Conservation (phyloP, 805 yeast species). For the Ascoidea tarda region DNA sequence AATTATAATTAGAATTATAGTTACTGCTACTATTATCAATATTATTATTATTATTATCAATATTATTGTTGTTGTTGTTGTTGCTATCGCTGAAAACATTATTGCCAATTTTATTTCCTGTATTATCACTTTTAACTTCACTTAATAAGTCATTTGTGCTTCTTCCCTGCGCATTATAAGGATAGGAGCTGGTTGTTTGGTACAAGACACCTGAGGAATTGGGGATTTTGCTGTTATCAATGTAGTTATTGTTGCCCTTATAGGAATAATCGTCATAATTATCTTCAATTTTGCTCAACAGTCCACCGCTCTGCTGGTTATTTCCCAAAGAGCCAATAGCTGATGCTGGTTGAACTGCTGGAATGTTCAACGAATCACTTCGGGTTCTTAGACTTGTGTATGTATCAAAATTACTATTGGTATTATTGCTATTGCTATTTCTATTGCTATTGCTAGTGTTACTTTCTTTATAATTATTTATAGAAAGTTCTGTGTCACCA, state of each 20-base stretch:
- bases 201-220: too few species aligned
- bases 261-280: neutral
- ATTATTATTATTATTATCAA: too few species aligned
- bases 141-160: neutral
- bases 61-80: too few species aligned
- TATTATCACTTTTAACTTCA: neutral
- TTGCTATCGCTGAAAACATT: too few species aligned
- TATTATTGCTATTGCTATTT: too few species aligned
- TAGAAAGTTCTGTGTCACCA: neutral
- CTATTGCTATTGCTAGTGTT: too few species aligned
- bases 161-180: neutral
- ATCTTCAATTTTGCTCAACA: neutral
- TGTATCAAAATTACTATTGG: neutral
- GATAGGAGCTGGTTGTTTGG: neutral
- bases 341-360: neutral
- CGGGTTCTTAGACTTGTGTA: neutral
- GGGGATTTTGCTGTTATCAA: neutral
- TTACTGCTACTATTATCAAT: too few species aligned
- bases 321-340: neutral
- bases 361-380: neutral
- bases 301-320: too few species aligned
- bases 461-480: too few species aligned
- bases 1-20: too few species aligned
- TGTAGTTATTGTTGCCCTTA: neutral
- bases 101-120: too few species aligned